Base-by-base conservation (phyloP, 1,284 basidiomycete species). In the Austroboletus novae-zelandiae region DNA sequence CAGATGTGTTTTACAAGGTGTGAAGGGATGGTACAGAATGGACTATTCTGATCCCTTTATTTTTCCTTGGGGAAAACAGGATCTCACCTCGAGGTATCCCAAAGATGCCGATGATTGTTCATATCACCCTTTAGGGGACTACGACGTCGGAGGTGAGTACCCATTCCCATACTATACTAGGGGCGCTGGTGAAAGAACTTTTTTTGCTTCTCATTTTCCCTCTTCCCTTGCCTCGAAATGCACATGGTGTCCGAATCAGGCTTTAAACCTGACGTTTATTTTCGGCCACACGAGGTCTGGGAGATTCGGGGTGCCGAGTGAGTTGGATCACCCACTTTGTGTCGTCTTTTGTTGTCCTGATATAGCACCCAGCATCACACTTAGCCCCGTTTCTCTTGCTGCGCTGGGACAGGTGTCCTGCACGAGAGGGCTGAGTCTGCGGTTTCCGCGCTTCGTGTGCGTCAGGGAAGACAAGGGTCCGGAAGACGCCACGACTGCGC, bases 241-340 rank as follows among this genome's bases (percentile, higher is more conserved):
- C 23, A 4, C 7, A 43, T 20, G 45, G 39, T 9, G 27, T 20
- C 39, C 32, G 37, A 40, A 47, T 31, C 41, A 84, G 92, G 85
- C 0, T 81, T 91, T 27, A 76, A 69, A 45, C 94, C 94, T 0
- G 81, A 89, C 54, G 83, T 94, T 4, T 95, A 89, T 76, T 94
- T 95, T 69, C 78, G 79, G 56, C 94, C 94, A 5, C 73, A 74
- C 51, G 91, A 95, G 66, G 90, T 94, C 31, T 95, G 93, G 92
- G 92, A 96, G 71, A 87, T 97, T 53, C 80, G 89, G 20, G 92
- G 92, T 17, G 93, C 94, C 47, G 92, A 95, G 89, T 91, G 61
- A 68, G 79, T 25, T 20, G 40, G n/a, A 23, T 40, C 37, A 43
- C 45, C 4, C 13, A 10, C 44, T 31, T 31, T 8, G 37, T 13